Base-by-base conservation (phyloP, 1,284 basidiomycete genomes). In the Boletus smithii region DNA sequence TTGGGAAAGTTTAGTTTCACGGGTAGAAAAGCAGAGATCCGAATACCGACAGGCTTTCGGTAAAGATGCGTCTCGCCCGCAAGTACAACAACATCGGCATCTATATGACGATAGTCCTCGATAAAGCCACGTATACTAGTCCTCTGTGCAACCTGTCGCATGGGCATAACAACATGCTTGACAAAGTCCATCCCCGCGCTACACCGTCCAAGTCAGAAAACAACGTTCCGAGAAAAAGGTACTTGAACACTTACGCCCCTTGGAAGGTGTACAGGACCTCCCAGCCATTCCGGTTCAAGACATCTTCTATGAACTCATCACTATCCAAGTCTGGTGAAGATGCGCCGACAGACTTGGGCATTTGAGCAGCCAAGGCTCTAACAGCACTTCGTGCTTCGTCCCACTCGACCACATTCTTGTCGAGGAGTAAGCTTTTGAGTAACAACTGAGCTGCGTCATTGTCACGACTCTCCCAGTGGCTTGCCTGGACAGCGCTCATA, bases 171-270 rank as follows among this genome's bases (percentile, higher is more conserved):
- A 34, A 73, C 64, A 26, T 68, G 65, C 51, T 74, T 72, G 39
- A 68, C 61, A 20, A 65, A 67, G 38, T 69, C 70, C 67, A 72
- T 70, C n/a, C 68, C 63, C 10, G 58, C 60, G 13, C 72, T 73
- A 41, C 17, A 37, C 5, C 22, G 14, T 8, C 14, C 26, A 23
- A n/a, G 31, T 46, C 34, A 48, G n/a, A 38, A 45, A 34, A 27
- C 5, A 30, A 14, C 10, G 5, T 34, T 44, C 4, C 3, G 14
- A 27, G 17, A n/a, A 42, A 29, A 35, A 26, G 20, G 27, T 29
- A 2, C 32, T 16, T 10, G 22, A 38, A n/a, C 27, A 65, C 66
- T 56, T 44, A 67, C 67, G 65, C 64, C 29, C 63, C 69, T 38
- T 63, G 59, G 55, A 66, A 73, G 27, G 68, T 69, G 36, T 66